These are phyloP conservation scores for Penicillium bovifimosum DNA, from an alignment of 495 filamentous ascomycete genomes.

Conservation along the genomic window DNA sequence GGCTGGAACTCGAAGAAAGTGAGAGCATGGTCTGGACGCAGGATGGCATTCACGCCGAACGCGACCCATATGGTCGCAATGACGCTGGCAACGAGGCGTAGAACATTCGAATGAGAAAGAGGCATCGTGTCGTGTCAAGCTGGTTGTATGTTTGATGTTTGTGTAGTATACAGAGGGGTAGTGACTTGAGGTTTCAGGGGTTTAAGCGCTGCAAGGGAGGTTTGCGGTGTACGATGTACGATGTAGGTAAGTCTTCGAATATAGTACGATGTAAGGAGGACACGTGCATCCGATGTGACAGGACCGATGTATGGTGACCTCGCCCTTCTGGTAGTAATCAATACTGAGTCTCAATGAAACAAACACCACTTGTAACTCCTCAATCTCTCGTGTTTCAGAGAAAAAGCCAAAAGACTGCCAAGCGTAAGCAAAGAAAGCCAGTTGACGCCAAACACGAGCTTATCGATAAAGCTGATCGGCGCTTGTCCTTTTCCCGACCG, in stretches of 20 bases:
- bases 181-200: neutral
- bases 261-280: neutral
- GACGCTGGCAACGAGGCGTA: constrained; percentile 22
- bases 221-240: neutral
- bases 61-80: constrained; percentile 41
- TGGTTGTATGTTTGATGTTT: neutral
- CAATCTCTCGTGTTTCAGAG: neutral
- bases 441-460: neutral
- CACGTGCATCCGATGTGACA: neutral
- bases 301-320: neutral
- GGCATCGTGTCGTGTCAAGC: constrained; percentile 2
- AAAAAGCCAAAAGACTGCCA: neutral
- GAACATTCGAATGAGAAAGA: constrained; percentile 16
- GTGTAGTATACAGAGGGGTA: neutral
- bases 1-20: constrained; percentile 41
- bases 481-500: constrained; percentile 14
- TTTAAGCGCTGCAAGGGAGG: neutral
- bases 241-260: neutral
- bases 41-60: constrained; percentile 46
- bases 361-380: neutral
- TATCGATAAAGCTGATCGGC: constrained; percentile 15
- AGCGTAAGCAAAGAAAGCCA: neutral
- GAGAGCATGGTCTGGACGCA: constrained; percentile 40
- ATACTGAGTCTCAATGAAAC: neutral
- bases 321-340: neutral